Conservation (phyloP, 2,329 filamentous ascomycete species). For the Chaetomiaceae sp. region DNA sequence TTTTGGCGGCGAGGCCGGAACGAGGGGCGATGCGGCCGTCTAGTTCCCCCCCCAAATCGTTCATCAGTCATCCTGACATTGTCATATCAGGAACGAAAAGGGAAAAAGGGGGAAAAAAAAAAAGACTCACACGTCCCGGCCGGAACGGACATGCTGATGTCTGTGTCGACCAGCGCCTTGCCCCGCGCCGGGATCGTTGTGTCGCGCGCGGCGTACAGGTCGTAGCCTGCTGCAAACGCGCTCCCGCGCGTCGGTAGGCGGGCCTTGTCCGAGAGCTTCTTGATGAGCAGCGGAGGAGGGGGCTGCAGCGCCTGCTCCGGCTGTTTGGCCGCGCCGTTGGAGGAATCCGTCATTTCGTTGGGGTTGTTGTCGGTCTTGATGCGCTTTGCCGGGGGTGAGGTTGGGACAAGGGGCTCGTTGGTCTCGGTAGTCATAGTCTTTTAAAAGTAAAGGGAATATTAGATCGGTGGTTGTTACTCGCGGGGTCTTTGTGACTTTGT, state of each 20-base stretch:
- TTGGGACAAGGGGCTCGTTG: conserved; percentile 38
- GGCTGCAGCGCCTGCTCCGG: conserved; percentile 34
- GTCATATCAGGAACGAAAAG: not conserved
- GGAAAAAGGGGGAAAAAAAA: not conserved
- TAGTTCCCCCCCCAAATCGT: too few relatives aligned
- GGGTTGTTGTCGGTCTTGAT: conserved; percentile 55
- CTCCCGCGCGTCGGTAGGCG: conserved; percentile 82
- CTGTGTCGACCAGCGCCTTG: conserved; percentile 83
- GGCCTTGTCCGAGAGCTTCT: conserved; percentile 80
- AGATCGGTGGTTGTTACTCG: not conserved
- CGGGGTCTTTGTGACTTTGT: not conserved
- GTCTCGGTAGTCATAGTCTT: conserved; percentile 34
- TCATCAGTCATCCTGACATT: too few relatives aligned
- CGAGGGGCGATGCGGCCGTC: conserved; percentile 87
- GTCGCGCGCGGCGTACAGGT: conserved; percentile 76
- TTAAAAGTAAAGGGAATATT: conserved; percentile 11
- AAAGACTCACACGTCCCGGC: conserved; percentile 77
- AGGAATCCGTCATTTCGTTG: conserved; percentile 33
- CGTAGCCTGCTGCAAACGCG: conserved; percentile 87
- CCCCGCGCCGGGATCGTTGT: conserved; percentile 75
- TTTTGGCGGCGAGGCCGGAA: conserved; percentile 85
- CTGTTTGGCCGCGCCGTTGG: conserved; percentile 27
- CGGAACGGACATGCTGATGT: conserved; percentile 86
- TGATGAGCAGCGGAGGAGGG: conserved; percentile 73
- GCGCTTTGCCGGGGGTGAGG: conserved; percentile 75